Conservation (phyloP, 163 green algal genomes). For the Scenedesmus sp. region DNA sequence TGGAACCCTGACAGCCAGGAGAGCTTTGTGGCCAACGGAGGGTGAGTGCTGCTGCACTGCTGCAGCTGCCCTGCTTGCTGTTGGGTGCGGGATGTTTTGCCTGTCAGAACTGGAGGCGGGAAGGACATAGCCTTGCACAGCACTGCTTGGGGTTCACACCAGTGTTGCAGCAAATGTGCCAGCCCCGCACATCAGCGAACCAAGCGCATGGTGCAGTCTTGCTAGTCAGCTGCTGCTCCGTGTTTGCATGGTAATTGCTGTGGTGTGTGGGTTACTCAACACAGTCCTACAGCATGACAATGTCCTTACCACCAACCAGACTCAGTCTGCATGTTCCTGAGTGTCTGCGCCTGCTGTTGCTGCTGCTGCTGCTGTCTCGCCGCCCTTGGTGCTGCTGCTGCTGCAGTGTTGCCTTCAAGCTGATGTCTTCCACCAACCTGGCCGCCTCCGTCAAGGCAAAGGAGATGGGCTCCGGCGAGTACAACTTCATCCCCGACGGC, state of each 20-base stretch:
- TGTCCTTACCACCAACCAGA: not conserved
- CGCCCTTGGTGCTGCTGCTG: not conserved
- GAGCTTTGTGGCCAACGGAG: constrained; percentile 14
- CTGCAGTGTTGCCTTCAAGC: constrained; percentile 2
- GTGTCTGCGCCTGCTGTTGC: not conserved
- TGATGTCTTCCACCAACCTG: not conserved
- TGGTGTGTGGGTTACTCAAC: too few relatives aligned
- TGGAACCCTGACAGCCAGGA: not conserved
- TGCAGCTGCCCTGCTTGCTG: not conserved
- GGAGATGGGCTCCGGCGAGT: not conserved
- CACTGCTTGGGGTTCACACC: too few relatives aligned
- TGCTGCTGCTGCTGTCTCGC: not conserved
- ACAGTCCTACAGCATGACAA: too few relatives aligned
- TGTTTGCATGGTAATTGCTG: too few relatives aligned
- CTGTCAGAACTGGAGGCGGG: too few relatives aligned
- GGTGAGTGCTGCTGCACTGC: not conserved
- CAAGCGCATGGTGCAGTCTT: too few relatives aligned
- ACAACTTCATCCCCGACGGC: not conserved
- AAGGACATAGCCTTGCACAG: too few relatives aligned
- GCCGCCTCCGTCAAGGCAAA: not conserved
- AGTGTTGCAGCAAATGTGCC: too few relatives aligned
- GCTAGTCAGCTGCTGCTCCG: too few relatives aligned
- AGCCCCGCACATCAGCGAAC: too few relatives aligned
- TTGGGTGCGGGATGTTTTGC: not conserved
- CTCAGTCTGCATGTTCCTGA: not conserved